Base-by-base conservation (phyloP, 441 rosid species). In the Bocquillonia castaneifolia region DNA sequence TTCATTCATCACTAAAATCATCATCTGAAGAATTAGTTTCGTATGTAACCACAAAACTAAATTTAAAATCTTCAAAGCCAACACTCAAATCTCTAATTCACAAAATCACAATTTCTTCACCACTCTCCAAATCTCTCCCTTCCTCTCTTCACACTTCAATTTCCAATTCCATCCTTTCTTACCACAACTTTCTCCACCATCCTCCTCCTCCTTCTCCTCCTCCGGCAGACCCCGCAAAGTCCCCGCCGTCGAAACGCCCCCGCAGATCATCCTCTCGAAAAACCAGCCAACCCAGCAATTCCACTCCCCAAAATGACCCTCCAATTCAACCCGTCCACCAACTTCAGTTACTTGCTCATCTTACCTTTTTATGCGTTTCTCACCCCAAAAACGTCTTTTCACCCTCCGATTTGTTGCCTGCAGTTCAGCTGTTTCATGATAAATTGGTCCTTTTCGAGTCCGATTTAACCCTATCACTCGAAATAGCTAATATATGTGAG, bases 401-500 rank as follows among this genome's bases (percentile, higher is more conserved):
- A 10, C 60, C 79, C 25, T 69, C 77, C 1, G 85, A 88, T 57
- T 63, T 94, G 67, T 70, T 92, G 29, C 86, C 89, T 0, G 68
- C 88, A 18, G 89, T 80, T 29, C 89, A 77, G 74, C 68, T 74
- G 6, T 67, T 94, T 73, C 98, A 94, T 63, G 90, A 92, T 29
- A 85, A 73, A 70, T 72, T 94, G 75, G 60, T 85, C 5, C 69
- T 86, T 34, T 87, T 94, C 25, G 98, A 90, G 78, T 86, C 86
- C 29, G 90, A 90, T 81, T 63, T 83, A 32, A 78, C 52, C 66
- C 65, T 94, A 68, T 80, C 85, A 40, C 55, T 75, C 23, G 97
- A 90, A 76, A 78, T 88, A 22, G 83, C 86, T n/a, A 78, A 78
- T 40, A 59, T 90, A 26, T 94, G 97, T 14, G 99, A 94, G 87